Base-by-base conservation (phyloP, 805 yeast species). In the Zygotorulaspora danielsina region DNA sequence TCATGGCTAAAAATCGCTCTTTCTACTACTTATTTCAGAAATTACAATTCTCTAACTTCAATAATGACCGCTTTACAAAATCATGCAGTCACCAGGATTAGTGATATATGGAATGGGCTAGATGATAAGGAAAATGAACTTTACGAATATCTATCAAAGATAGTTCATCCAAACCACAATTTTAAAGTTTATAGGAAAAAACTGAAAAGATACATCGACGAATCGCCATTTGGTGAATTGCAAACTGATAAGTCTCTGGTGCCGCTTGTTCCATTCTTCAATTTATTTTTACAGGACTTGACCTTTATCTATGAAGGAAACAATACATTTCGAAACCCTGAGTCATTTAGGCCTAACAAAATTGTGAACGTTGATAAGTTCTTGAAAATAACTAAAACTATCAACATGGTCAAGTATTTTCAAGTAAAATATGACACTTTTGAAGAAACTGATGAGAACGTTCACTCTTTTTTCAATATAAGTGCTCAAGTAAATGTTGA, bases 261-360 rank as follows among this genome's bases (percentile, higher is more conserved):
- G 15, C 87, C 89, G 0, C 73, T 78, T 15, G 89, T 84, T 25
- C 95, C 95, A 12, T 84, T 83, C 55, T 71, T 84, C 41, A 79
- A 83, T 32, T 63, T 84, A 38, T 84, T 81, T 57, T 64, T 84
- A 32, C 93, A 82, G 61, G 95, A 84, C 61, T 67, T 84, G 51
- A 83, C 89, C 0, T 83, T 84, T 63, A 77, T 83, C n/a, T 73
- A 79, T 36, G 94, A 84, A 50, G 90, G 93, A n/a, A 84, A 84
- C 55, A 72, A 82, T 27, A 80, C 77, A 50, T 79, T 67, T 56
- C 69, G 89, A 55, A 75, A 70, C 44, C 79, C 81, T 4, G 75
- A 78, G 45, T 59, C 67, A 5, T 67, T 73, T 67, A 50, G 67
- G 32, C 64, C 67, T 31, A 63, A 73, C 17, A 67, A 66, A 38